These are phyloP conservation scores for Plantago coronopus DNA, from an alignment of 305 asterid genomes.

Conservation along the genomic window DNA sequence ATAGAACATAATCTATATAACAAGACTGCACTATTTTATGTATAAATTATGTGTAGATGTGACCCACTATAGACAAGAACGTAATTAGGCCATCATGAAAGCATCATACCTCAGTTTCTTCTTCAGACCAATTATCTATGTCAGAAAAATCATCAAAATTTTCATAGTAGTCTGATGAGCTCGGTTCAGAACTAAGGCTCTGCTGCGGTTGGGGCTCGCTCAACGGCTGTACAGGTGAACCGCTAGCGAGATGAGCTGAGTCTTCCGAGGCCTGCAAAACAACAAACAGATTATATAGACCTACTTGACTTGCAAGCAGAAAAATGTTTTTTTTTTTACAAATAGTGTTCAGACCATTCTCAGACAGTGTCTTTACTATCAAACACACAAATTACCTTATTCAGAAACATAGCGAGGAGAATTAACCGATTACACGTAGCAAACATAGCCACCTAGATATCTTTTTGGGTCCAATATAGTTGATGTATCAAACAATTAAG, in stretches of 20 bases:
- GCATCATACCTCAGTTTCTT: slow-evolving; percentile 27
- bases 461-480: not conserved
- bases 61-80: slow-evolving; percentile 6
- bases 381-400: not conserved
- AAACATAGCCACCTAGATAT: not conserved
- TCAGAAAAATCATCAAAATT: slow-evolving; percentile 33
- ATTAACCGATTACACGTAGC: not conserved
- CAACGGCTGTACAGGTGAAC: not conserved
- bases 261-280: slow-evolving; percentile 42
- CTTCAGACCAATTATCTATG: slow-evolving; percentile 41
- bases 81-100: slow-evolving; percentile 1
- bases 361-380: not conserved
- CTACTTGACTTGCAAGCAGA: not conserved
- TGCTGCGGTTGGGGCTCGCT: slow-evolving; percentile 25
- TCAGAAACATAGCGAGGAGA: not conserved
- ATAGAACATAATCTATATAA: not conserved
- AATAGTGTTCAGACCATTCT: not conserved
- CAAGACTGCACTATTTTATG: slow-evolving; percentile 4
- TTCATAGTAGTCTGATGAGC: slow-evolving; percentile 46
- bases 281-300: slow-evolving; percentile 1
- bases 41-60: not conserved
- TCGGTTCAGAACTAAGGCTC: slow-evolving; percentile 29
- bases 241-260: slow-evolving; percentile 19
- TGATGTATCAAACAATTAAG: not conserved
- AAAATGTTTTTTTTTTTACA: too few relatives aligned